Conservation (phyloP, 768 basidiomycete genomes). For the Lentinus brumalis region DNA sequence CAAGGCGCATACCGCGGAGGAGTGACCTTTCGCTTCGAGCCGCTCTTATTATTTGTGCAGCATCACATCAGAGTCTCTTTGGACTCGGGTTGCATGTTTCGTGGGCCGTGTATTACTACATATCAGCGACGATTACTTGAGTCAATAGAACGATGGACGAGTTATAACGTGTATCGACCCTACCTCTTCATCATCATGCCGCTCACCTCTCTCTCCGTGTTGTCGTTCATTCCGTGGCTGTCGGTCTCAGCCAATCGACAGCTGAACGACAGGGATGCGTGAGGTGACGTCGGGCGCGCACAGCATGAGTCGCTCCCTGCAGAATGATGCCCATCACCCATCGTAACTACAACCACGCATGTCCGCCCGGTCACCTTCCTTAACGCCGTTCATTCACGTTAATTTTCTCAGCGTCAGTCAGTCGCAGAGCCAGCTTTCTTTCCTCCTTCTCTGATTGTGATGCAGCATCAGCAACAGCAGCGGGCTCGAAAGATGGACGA, state of each 20-base stretch:
- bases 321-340: conserved; percentile 14
- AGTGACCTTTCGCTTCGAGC: not conserved
- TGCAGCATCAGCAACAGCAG: not conserved
- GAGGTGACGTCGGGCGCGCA: too few relatives aligned
- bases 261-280: not conserved
- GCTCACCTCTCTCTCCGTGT: too few relatives aligned
- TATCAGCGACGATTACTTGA: too few relatives aligned
- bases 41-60: too few relatives aligned
- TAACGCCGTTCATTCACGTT: not conserved
- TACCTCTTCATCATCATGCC: too few relatives aligned
- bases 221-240: too few relatives aligned
- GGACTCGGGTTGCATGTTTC: too few relatives aligned
- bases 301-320: conserved; percentile 9
- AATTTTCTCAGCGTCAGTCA: conserved; percentile 8
- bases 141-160: too few relatives aligned
- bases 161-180: too few relatives aligned
- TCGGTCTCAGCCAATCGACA: not conserved
- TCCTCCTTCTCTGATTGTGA: conserved; percentile 13
- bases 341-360: conserved; percentile 14
- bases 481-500: too few relatives aligned
- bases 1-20: not conserved
- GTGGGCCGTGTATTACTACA: too few relatives aligned
- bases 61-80: too few relatives aligned
- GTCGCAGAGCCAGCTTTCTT: not conserved
- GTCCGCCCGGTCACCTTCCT: not conserved